Conservation (phyloP, 805 yeast genomes). For the Candida corydali region DNA sequence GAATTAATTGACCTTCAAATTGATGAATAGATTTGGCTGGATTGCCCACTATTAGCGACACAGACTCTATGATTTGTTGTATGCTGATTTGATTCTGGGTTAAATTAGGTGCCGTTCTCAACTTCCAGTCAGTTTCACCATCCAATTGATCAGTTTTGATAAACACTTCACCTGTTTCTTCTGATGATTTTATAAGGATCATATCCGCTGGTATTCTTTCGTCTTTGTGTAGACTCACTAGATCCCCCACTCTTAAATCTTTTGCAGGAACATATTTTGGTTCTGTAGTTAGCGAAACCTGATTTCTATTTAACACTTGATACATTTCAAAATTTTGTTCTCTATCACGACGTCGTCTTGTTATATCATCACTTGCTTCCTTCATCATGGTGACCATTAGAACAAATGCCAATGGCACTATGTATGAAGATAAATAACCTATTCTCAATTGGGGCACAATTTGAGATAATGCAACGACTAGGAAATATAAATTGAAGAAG, state of each 20-base stretch:
- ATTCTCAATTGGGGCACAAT: conserved; percentile 84
- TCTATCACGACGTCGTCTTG: conserved; percentile 81
- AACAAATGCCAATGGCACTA: conserved; percentile 93
- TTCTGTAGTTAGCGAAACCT: conserved; percentile 17
- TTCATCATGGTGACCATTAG: conserved; percentile 89
- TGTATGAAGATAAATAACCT: conserved; percentile 88
- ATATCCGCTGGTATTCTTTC: conserved; percentile 92
- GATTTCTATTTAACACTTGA: conserved; percentile 50
- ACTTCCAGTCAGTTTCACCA: conserved; percentile 99
- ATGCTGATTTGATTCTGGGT: conserved; percentile 57
- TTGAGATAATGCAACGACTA: conserved; percentile 92
- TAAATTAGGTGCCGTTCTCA: conserved; percentile 69
- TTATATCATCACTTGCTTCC: conserved; percentile 92
- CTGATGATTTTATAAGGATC: conserved; percentile 74
- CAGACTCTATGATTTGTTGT: conserved; percentile 48
- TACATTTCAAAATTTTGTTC: conserved; percentile 85
- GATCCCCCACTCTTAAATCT: conserved; percentile 79
- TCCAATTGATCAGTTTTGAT: conserved; percentile 96
- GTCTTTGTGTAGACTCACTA: conserved; percentile 74
- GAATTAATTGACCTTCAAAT: conserved; percentile 69
- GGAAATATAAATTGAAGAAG: conserved; percentile 88
- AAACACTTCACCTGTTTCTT: conserved; percentile 74
- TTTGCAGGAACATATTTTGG: conserved; percentile 41
- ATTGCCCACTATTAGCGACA: conserved; percentile 59
- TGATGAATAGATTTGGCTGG: conserved; percentile 83